These are phyloP conservation scores for Rhizopus stolonifer DNA, from an alignment of 371 early-diverging fungal species.

Conservation along the genomic window DNA sequence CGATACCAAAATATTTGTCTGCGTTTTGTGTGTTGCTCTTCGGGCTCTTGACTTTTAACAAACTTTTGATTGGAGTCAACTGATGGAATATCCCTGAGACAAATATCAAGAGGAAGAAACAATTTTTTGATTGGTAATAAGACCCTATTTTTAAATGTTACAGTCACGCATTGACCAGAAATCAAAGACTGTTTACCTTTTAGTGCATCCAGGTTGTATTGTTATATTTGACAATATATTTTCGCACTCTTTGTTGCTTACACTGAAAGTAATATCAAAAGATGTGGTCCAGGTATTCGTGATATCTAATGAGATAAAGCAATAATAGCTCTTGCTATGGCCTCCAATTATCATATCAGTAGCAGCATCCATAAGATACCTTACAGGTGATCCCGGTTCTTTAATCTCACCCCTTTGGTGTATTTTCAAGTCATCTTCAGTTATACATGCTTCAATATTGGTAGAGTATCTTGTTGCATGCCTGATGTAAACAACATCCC, in stretches of 20 bases:
- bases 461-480: slow-evolving; percentile 19
- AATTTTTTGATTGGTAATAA: slow-evolving; percentile 70
- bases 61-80: slow-evolving; percentile 76
- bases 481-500: slow-evolving; percentile 65
- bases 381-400: slow-evolving; percentile 7
- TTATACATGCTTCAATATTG: background rate
- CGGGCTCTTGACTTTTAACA: slow-evolving; percentile 53
- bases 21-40: slow-evolving; percentile 57
- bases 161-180: no score
- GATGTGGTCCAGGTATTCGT: slow-evolving; percentile 72
- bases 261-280: slow-evolving; percentile 62
- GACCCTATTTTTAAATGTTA: slow-evolving; percentile 41
- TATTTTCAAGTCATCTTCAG: background rate
- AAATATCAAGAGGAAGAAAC: slow-evolving; percentile 48
- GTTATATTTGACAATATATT: slow-evolving; percentile 22
- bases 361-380: slow-evolving; percentile 11
- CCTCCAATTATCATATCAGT: slow-evolving; percentile 10
- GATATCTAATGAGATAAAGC: slow-evolving; percentile 78
- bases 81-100: slow-evolving; percentile 64
- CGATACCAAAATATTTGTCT: slow-evolving; percentile 78
- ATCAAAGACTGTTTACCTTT: slow-evolving; percentile 19
- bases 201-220: slow-evolving; percentile 39
- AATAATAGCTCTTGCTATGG: slow-evolving; percentile 58
- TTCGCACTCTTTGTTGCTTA: slow-evolving; percentile 44
- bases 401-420: background rate